Evolutionary conservation across 345 rosid species (phyloP), one percentile per base, ranked within the genome.

Genomic region (Citrus medica): DNA sequence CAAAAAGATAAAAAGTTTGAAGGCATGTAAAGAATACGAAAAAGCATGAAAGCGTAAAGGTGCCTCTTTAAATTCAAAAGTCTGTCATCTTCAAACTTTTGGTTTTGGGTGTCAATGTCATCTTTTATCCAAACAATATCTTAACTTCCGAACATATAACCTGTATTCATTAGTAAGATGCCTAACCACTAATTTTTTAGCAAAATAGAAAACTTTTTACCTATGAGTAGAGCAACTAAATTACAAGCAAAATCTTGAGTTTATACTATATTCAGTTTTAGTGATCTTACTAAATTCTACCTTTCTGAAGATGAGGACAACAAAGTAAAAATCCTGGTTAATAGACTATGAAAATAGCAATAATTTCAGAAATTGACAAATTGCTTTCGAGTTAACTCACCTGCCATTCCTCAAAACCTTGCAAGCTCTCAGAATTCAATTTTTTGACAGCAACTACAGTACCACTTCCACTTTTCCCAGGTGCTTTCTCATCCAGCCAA

Each of bases 341-440:
- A 70, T 2, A 19, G 64, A 19, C 35, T 27, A 76, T 3, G 22
- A 14, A 72, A 58, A 22, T 25, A 63, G 13, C 6, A 6, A 24
- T 27, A 40, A 24, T 40, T 59, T 42, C 12, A n/a, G 13, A 70
- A 61, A 61, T n/a, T 32, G 35, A 46, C 61, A 72, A 65, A 48
- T 28, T 63, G 16, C 13, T 51, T 55, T 67, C 32, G n/a, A 69
- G 82, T 60, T 61, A 40, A 74, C 55, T 83, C 77, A 96, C 99
- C 97, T 94, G 95, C 99, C 99, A 96, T 81, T 93, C 99, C 73
- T 86, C 92, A 32, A 88, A 82, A 6, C 98, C 99, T 84, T 95
- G 99, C 71, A 80, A 77, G 83, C 99, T 90, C 91, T 91, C 98
- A 2, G 96, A 85, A 71, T 91, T 93, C 60, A 93, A 80, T 70